A percentile compares a stretch with the other conserved stretches of the same genome.
These are phyloP conservation scores for Eucalyptus pauciflora DNA, from an alignment of 345 rosid species.

Conservation along the genomic window DNA sequence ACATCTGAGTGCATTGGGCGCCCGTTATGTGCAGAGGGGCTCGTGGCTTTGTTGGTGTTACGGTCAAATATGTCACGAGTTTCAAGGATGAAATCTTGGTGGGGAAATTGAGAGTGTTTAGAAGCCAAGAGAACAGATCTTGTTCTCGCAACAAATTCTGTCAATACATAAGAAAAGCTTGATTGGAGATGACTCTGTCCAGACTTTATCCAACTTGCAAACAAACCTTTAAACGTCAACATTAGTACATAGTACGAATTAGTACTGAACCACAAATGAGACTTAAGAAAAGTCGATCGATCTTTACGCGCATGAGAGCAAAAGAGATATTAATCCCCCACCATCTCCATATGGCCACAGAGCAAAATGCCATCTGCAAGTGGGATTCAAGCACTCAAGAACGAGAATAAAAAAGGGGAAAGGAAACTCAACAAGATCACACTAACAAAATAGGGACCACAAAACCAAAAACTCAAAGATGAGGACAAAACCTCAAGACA, in stretches of 20 bases:
- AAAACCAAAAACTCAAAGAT: background rate
- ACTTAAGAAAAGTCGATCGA: background rate
- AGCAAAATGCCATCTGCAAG: background rate
- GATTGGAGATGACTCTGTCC: background rate
- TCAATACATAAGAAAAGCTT: background rate
- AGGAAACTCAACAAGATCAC: background rate
- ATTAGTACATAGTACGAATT: background rate
- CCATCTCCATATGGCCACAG: background rate
- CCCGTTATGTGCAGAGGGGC: background rate
- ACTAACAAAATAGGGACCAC: background rate
- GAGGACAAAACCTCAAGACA: background rate
- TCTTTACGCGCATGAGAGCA: background rate
- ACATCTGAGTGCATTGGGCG: background rate
- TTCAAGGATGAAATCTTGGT: background rate
- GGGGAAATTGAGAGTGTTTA: background rate
- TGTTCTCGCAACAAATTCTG: background rate
- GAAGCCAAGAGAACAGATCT: background rate
- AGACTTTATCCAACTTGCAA: background rate
- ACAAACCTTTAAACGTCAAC: background rate
- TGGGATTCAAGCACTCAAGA: background rate
- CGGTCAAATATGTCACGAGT: background rate
- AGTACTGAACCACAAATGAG: background rate
- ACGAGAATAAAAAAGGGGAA: background rate
- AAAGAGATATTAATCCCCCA: background rate
- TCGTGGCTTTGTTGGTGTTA: background rate